A percentile compares a stretch with the other conserved stretches of the same genome.
These are phyloP conservation scores for Nigrospora oryzae DNA, from an alignment of 2,329 filamentous ascomycete species.

Conservation along the genomic window DNA sequence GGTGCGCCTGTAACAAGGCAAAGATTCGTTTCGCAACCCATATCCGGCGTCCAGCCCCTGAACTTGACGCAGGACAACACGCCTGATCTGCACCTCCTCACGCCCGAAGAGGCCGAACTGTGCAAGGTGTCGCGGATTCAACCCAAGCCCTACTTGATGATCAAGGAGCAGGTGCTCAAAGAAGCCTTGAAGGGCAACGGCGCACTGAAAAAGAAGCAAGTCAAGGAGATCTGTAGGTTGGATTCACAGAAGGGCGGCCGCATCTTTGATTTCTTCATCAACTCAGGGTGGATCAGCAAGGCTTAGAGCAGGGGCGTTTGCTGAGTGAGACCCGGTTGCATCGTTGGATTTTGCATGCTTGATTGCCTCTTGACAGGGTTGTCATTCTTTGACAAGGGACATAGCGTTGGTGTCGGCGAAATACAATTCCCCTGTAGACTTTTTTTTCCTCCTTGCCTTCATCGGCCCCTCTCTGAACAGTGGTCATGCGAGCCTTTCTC, in stretches of 20 bases:
- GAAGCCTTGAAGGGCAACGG: constrained; percentile 88
- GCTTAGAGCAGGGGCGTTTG: constrained; percentile 34
- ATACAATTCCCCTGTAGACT: too few relatives aligned
- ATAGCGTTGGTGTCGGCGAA: too few relatives aligned
- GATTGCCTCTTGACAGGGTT: neutral
- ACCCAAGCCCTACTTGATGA: constrained; percentile 89
- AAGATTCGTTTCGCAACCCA: constrained; percentile 45
- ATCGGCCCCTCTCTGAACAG: too few relatives aligned
- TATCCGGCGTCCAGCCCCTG: constrained; percentile 55
- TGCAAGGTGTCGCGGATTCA: constrained; percentile 79
- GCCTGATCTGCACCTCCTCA: constrained; percentile 77
- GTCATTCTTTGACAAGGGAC: too few relatives aligned
- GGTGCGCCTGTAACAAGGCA: constrained; percentile 27
- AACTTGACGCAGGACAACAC: constrained; percentile 67
- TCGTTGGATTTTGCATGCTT: neutral
- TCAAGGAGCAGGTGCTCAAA: constrained; percentile 87
- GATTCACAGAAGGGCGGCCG: constrained; percentile 78
- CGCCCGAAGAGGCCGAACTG: constrained; percentile 74
- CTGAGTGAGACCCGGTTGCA: too few relatives aligned
- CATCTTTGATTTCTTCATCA: constrained; percentile 92
- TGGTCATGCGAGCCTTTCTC: too few relatives aligned
- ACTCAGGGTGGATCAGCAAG: constrained; percentile 86
- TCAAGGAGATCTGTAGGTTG: constrained; percentile 74
- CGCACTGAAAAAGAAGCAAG: constrained; percentile 86
- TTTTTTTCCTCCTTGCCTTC: too few relatives aligned